Base-by-base conservation (phyloP, 176 grass and related monocot genomes). In the Paspalum notatum region DNA sequence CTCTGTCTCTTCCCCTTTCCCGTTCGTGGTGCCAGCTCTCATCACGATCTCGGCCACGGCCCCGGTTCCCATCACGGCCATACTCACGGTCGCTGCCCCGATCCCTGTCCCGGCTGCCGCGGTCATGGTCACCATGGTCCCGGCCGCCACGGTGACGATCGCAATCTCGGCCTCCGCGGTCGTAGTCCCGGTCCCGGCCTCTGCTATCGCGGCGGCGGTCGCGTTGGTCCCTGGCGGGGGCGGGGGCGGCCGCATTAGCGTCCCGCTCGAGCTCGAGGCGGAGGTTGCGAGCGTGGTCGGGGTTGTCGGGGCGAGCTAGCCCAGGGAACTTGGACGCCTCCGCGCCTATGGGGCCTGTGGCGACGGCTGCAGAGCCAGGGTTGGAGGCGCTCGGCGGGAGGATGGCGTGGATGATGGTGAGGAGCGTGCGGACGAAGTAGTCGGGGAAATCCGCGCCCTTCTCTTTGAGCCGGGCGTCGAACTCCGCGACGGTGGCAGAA, bases 361-460 rank as follows among this genome's bases (percentile, higher is more conserved):
- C 22, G 38, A 45, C 74, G 16, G 15, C 60, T 26, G 74, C 82
- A 38, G 85, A 78, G 60, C 80, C 83, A 84, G 80, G 82, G 49
- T 86, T 78, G 56, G 62, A 9, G 60, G 71, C 54, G 3, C 89
- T 60, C 22, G 22, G 94, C 14, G 94, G 94, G 42, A 97, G 86
- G 83, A 97, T 97, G 27, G 91, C 91, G 70, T 97, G 91, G 81
- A 97, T 94, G 78, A 91, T 94, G 82, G 87, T 91, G 64, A 94
- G 91, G 65, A 94, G 91, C 24, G 85, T 91, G 32, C 85, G 91
- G 57, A 94, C 82, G 85, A 94, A 90, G 82, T 94, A 94, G 60
- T 94, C 91, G 1, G 91, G 91, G 68, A 94, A 73, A 50, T 94
- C 85, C 12, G 83, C 91, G 47, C 88, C 88, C 66, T 91, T 89